Base-by-base conservation (phyloP, 129 eudicot species). In the Flaveria trinervia region DNA sequence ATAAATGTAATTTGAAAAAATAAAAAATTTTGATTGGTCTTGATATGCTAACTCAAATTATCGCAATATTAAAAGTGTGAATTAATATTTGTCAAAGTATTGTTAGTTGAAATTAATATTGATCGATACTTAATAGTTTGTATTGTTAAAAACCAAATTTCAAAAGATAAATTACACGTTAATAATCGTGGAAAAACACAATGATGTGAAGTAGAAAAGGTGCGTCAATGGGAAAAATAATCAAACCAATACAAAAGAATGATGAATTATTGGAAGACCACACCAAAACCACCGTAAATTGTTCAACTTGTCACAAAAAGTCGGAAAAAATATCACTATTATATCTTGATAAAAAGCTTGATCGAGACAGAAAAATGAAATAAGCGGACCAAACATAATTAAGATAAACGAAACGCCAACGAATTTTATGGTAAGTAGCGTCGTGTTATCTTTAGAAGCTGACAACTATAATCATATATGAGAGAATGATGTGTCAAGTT, bases 251-350 rank as follows among this genome's bases (percentile, higher is more conserved):
- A 71, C 52, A 79, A 41, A 72, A 78, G 48, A 49, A n/a, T 56
- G 68, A 36, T 64, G 73, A 48, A 72, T 79, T 71, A 79, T 79
- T 79, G 50, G 6, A 49, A 33, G 61, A 49, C 30, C 61, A 50
- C 20, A 78, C 45, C 51, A 46, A 45, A 49, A 23, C 49, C 66
- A 62, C 39, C 46, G 36, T 15, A 64, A 8, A 51, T 71, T 39
- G 23, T 36, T 72, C 83, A 62, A 79, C 73, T 79, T 79, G 83
- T 41, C 77, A 62, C 59, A 72, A 79, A 79, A 72, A 41, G 78
- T 50, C 62, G 39, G 66, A 71, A 64, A 72, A 71, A 50, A 72
- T 18, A 33, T 41, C 71, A 64, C 28, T n/a, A 70, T 48, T 71
- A 72, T 72, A 71, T 71, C 67, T 71, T 49, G 83, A 79, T 61